These are phyloP conservation scores for Drosera capensis DNA, from an alignment of 148 eudicot species.

Conservation along the genomic window DNA sequence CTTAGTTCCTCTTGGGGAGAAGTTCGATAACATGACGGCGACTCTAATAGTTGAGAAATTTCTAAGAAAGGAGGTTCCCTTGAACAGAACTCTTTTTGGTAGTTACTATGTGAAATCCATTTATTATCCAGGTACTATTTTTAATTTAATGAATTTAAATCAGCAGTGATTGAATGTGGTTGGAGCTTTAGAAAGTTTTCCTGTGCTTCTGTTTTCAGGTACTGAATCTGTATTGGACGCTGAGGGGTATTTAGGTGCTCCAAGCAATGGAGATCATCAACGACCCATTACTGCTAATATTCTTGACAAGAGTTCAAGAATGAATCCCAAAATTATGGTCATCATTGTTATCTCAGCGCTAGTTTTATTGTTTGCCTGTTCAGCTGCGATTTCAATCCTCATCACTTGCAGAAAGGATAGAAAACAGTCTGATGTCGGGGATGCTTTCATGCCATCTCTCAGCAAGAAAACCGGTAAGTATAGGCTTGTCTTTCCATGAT, in stretches of 20 bases:
- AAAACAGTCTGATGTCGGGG: conserved; percentile 63
- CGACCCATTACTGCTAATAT: conserved; percentile 65
- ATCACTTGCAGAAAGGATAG: conserved; percentile 56
- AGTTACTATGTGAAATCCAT: conserved; percentile 58
- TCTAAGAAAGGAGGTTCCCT: conserved; percentile 57
- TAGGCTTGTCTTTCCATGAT: conserved; percentile 3
- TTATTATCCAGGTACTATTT: conserved; percentile 60
- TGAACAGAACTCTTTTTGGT: conserved; percentile 77
- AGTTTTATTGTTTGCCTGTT: conserved; percentile 51
- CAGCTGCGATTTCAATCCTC: conserved; percentile 37
- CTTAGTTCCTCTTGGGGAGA: conserved; percentile 83
- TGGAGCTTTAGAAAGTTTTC: conserved; percentile 11
- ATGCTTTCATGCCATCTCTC: conserved; percentile 44
- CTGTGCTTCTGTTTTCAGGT: conserved; percentile 43
- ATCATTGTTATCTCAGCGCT: conserved; percentile 58
- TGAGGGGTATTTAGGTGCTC: conserved; percentile 28
- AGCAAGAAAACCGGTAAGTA: conserved; percentile 60
- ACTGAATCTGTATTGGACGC: conserved; percentile 48
- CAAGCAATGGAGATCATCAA: conserved; percentile 42
- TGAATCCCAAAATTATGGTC: conserved; percentile 38
- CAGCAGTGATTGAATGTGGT: neutral
- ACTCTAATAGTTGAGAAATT: conserved; percentile 63
- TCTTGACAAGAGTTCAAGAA: conserved; percentile 35
- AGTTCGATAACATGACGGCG: conserved; percentile 90
- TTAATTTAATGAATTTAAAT: neutral